phyloP scores from a whole-genome alignment of 192 early-diverging fungal species.

The Obelidium mucronatum region DNA sequence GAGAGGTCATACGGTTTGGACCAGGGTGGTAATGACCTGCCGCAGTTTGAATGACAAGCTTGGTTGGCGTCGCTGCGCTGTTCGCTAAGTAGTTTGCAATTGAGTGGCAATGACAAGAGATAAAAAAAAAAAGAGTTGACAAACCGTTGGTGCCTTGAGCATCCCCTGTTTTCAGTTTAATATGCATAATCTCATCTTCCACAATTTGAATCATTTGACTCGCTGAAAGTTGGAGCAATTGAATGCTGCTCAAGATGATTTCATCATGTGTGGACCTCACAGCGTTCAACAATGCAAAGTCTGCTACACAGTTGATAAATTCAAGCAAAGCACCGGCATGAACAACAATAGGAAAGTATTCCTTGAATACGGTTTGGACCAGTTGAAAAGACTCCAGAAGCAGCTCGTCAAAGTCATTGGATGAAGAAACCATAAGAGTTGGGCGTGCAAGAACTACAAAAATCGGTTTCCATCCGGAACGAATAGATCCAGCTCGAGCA shows the following conservation, averaged over 20 bases:
- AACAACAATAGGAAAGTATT: conserved; percentile 70
- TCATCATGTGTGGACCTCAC: conserved; percentile 46
- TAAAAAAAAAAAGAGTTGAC: neutral
- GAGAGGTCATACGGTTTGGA: conserved; percentile 24
- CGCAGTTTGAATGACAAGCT: conserved; percentile 12
- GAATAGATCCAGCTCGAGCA: conserved; percentile 76
- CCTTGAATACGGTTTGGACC: conserved; percentile 63
- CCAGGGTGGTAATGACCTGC: neutral
- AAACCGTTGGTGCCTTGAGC: neutral
- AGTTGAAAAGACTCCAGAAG: conserved; percentile 80
- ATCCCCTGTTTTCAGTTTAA: neutral
- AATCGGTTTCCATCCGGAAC: conserved; percentile 73
- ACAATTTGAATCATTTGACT: conserved; percentile 49
- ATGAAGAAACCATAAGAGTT: conserved; percentile 73
- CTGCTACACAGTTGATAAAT: conserved; percentile 56
- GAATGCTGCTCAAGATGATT: conserved; percentile 53
- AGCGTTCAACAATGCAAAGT: conserved; percentile 55
- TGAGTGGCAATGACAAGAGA: neutral
- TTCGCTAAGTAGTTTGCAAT: neutral
- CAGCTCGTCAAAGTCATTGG: conserved; percentile 67
- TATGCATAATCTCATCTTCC: conserved; percentile 37
- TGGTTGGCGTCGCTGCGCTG: conserved; percentile 4
- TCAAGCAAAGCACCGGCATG: conserved; percentile 63
- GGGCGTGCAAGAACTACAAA: conserved; percentile 60
- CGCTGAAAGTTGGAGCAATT: conserved; percentile 54